Evolutionary conservation across 2,329 filamentous ascomycete genomes (phyloP).

Genomic region (Coniochaeta ligniaria): DNA sequence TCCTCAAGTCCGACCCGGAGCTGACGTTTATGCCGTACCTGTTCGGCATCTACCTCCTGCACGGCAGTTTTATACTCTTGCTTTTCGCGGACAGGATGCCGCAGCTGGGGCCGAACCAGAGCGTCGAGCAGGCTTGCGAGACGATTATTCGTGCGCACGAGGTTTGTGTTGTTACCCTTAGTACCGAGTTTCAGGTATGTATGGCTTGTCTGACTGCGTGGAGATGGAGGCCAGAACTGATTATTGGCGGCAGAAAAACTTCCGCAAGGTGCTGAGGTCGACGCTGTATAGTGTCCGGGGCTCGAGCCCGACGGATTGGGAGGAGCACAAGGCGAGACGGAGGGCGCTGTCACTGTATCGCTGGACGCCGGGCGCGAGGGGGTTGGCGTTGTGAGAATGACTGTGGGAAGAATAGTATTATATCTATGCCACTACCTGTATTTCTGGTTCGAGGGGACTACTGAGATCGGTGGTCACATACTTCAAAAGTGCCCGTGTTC

Average conservation of each 20-base stretch:
- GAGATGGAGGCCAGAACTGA: no score
- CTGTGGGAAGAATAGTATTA: background rate
- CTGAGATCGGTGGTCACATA: no score
- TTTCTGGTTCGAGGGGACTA: background rate
- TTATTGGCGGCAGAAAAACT: no score
- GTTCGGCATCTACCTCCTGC: conserved; percentile 43
- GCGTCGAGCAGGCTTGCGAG: conserved; percentile 40
- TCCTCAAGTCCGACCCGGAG: conserved; percentile 39
- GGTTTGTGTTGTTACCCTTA: conserved; percentile 41
- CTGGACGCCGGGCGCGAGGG: conserved; percentile 35
- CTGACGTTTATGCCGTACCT: conserved; percentile 45
- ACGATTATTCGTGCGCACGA: conserved; percentile 43
- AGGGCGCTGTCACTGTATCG: conserved; percentile 45
- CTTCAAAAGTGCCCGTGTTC: no score
- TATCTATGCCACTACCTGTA: background rate
- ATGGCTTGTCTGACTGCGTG: no score
- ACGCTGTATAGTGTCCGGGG: conserved; percentile 40
- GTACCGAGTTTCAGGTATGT: conserved; percentile 39
- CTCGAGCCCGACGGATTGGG: conserved; percentile 28
- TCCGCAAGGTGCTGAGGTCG: conserved; percentile 43
- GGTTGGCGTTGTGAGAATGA: conserved; percentile 20
- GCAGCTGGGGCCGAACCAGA: conserved; percentile 34
- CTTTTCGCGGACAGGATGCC: conserved; percentile 42
- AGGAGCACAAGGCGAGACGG: conserved; percentile 35
- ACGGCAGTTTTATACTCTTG: conserved; percentile 41